Base-by-base conservation (phyloP, 2,329 filamentous ascomycete species). In the Setomelanomma holmii region DNA sequence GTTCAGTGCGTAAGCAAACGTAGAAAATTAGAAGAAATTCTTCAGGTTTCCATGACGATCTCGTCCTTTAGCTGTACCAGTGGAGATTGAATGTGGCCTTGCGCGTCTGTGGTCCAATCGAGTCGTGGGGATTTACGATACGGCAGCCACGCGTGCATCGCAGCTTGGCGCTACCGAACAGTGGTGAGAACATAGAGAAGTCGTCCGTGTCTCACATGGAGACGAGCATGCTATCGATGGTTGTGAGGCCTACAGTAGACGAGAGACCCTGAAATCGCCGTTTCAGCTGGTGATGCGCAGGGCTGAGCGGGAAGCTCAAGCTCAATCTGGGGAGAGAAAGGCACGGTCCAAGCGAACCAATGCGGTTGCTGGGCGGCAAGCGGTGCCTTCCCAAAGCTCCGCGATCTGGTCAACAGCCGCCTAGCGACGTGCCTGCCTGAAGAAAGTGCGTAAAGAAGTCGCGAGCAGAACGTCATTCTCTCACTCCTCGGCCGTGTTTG, bases 311-410 rank as follows among this genome's bases (percentile, higher is more conserved):
- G 42, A 33, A 45, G 42, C 40, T 33, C 40, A 43, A 34, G 39
- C 38, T 41, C 45, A 34, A 24, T 42, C 45, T 41, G 36, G 45
- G 45, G 45, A 34, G 45, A 16, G 38, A 21, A 41, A 35, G 30
- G 45, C 45, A 49, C 45, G 45, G 38, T n/a, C 45, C 45, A 49
- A 49, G 45, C 45, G 45, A 49, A 19, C 45, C 45, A 49, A 49
- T 49, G 38, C 33, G 35, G 45, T 47, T 47, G 35, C 23, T 36
- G 21, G 45, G 45, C 45, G 45, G 45, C 24, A 17, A n/a, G 38
- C 38, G 21, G 36, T 40, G 36, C 36, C 38, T 47, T 40, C 39
- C 39, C 45, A 48, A 46, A 40, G 16, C 17, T 34, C n/a, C 40
- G 40, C 27, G 27, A 21, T 21, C 14, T 20, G 41, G 34, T 23